Conservation (phyloP, 176 grass and related monocot species). For the Alopecurus myosuroides region DNA sequence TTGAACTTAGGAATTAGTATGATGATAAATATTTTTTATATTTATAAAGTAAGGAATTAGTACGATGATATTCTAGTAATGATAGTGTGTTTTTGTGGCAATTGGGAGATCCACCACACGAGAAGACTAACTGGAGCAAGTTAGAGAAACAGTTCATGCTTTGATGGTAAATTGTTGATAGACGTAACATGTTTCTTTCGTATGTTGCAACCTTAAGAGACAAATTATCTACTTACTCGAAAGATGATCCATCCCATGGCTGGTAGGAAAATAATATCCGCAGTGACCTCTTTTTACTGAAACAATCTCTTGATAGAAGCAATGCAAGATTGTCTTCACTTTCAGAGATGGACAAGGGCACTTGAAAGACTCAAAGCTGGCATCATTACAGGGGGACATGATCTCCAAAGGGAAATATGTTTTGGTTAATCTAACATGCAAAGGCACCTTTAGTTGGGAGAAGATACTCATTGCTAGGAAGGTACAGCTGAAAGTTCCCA, state of each 20-base stretch:
- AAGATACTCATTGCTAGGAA: conserved; percentile 49
- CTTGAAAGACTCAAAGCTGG: conserved; percentile 49
- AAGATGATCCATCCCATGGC: conserved; percentile 21
- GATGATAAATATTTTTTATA: no score
- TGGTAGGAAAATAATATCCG: conserved; percentile 19
- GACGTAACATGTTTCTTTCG: neutral
- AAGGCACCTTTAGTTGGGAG: conserved; percentile 43
- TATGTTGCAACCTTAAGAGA: conserved; percentile 12
- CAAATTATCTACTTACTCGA: conserved; percentile 28
- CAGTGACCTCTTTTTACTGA: conserved; percentile 5
- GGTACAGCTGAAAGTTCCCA: conserved; percentile 43
- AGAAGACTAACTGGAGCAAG: no score
- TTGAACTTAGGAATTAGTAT: no score
- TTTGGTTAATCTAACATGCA: conserved; percentile 44
- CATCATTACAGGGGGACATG: conserved; percentile 51
- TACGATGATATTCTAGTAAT: no score
- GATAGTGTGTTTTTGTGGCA: no score
- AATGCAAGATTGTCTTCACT: conserved; percentile 27
- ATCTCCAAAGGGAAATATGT: conserved; percentile 60
- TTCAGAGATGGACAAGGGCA: conserved; percentile 30
- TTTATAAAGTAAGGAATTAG: no score
- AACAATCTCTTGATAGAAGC: conserved; percentile 42
- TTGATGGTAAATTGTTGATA: neutral
- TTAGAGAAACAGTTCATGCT: neutral
- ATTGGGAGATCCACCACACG: no score